Base-by-base conservation (phyloP, 202 grass and related monocot species). In the Schoenoplectus tabernaemontani region DNA sequence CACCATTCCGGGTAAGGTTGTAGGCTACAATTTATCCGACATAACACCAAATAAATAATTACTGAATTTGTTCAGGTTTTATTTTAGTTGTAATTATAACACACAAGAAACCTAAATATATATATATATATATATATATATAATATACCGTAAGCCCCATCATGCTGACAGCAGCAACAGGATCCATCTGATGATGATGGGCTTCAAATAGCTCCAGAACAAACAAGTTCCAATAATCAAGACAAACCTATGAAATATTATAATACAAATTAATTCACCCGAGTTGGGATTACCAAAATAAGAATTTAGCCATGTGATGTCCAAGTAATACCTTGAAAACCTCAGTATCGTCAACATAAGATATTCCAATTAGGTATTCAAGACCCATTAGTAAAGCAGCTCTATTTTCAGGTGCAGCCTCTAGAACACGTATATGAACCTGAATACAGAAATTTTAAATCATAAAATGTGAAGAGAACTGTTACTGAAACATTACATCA, bases 141-240 rank as follows among this genome's bases (percentile, higher is more conserved):
- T n/a, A n/a, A 68, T 56, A 71, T 86, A 99, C 92, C 88, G 93
- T 87, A 86, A 96, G 90, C 76, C 88, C 85, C 85, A 96, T 96
- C 88, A 91, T 89, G 83, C 85, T 87, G 84, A 90, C 92, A 96
- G 96, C 58, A 82, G 85, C 88, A 85, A 88, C 81, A 79, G 92
- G 92, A 23, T 99, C 96, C 67, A 96, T 83, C 65, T 91, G 90
- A 78, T 93, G 91, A 76, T 93, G 89, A n/a, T 99, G 92, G 39
- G 90, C 92, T 84, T 99, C 96, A 91, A 99, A 99, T 17, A 99
- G 67, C 80, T 99, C 96, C 44, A 93, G 88, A 57, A 99, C 92
- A 84, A 96, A 82, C 44, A 96, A 76, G 84, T 99, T 99, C 96
- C 92, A 99, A 81, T 99, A 99, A 86, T 99, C 96, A 87, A 99